Evolutionary conservation across 352 stramenopile species (phyloP).

Genomic region (Globisporangium carolinianum): DNA sequence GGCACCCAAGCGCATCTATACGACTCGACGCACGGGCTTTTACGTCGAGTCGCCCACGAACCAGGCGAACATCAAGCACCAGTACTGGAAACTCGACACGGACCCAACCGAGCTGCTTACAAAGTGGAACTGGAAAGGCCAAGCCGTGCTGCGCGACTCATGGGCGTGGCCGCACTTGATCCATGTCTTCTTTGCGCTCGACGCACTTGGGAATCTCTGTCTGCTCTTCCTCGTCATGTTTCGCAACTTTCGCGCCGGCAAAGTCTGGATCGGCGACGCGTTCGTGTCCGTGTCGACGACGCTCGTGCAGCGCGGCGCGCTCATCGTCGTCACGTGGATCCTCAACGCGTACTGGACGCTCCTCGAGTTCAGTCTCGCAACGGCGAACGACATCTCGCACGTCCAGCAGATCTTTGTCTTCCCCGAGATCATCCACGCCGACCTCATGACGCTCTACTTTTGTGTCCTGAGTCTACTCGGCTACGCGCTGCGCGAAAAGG

Average conservation of each 20-base stretch:
- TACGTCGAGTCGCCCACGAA: slow-evolving; percentile 20
- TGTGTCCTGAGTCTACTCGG: background rate
- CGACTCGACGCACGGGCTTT: slow-evolving; percentile 1
- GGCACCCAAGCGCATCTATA: background rate
- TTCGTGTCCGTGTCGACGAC: slow-evolving; percentile 38
- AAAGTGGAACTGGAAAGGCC: slow-evolving; percentile 5
- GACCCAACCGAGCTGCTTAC: slow-evolving; percentile 13
- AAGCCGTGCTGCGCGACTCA: slow-evolving; percentile 24
- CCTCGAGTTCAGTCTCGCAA: slow-evolving; percentile 25
- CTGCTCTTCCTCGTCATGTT: slow-evolving; percentile 31
- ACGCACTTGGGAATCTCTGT: slow-evolving; percentile 30
- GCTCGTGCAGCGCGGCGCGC: slow-evolving; percentile 21
- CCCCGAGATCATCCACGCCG: slow-evolving; percentile 7
- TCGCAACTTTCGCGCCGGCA: slow-evolving; percentile 21
- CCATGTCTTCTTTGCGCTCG: slow-evolving; percentile 34
- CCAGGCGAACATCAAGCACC: slow-evolving; percentile 31
- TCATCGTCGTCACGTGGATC: slow-evolving; percentile 28
- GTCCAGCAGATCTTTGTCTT: slow-evolving; percentile 1
- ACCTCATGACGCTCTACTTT: slow-evolving; percentile 9
- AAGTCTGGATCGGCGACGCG: slow-evolving; percentile 41
- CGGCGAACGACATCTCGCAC: slow-evolving; percentile 2
- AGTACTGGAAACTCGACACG: slow-evolving; percentile 11
- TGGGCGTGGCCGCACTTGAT: slow-evolving; percentile 48
- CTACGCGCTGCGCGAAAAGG: background rate
- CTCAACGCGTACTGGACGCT: slow-evolving; percentile 44